Evolutionary conservation across 1,284 basidiomycete genomes (phyloP).

Genomic region (Entoloma clypeatum): DNA sequence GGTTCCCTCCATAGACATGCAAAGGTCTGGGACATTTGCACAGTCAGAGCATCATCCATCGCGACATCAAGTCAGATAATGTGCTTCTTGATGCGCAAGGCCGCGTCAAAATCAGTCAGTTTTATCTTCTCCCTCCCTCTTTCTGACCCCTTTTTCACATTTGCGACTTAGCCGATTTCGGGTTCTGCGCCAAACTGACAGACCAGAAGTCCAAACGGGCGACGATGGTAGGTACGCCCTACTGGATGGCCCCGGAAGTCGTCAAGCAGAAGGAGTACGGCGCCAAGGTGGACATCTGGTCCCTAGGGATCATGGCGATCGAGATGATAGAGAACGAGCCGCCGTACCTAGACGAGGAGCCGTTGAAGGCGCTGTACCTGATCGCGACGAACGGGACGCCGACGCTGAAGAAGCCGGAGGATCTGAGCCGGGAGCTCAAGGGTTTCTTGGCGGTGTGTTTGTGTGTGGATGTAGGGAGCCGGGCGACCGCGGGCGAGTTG

Average conservation of each 20-base stretch:
- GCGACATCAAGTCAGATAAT: constrained; percentile 98
- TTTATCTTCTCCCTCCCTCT: no score
- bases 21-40: constrained; percentile 93
- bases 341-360: constrained; percentile 96
- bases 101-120: constrained; percentile 98
- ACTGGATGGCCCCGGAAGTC: constrained; percentile 99
- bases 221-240: constrained; percentile 98
- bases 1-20: constrained; percentile 66
- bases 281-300: constrained; percentile 99
- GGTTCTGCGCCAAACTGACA: constrained; percentile 96
- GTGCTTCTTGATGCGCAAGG: constrained; percentile 90
- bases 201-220: constrained; percentile 98
- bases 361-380: constrained; percentile 92
- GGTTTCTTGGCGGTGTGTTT: constrained; percentile 89
- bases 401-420: constrained; percentile 93
- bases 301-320: constrained; percentile 97
- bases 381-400: constrained; percentile 98
- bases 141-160: no score
- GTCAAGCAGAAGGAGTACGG: constrained; percentile 99
- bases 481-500: constrained; percentile 94
- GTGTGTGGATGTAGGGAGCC: constrained; percentile 94
- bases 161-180: constrained; percentile 97
- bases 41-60: constrained; percentile 93
- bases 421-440: constrained; percentile 89
- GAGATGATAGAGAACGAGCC: constrained; percentile 99